Base-by-base conservation (phyloP, 805 yeast genomes). In the Saccharomycopsis vini region DNA sequence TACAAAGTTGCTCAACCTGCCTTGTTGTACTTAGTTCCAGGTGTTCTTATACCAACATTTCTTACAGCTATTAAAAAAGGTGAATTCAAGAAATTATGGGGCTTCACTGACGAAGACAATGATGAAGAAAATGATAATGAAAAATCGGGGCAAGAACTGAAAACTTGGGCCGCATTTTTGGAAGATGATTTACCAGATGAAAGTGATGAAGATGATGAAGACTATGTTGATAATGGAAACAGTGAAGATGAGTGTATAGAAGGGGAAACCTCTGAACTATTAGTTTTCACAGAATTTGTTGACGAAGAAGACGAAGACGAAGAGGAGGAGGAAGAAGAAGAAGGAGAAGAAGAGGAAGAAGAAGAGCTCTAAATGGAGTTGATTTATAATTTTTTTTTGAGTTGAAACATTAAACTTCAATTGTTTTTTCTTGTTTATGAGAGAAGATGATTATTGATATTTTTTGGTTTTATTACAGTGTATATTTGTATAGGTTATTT, bases 1-100 rank as follows among this genome's bases (percentile, higher is more conserved):
- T 72, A 53, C 48, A 52, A 67, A 1, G 56, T 54, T 9, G 85
- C 78, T 1, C 88, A 80, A 58, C 88, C 88, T 1, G 87, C 87
- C 0, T 60, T 81, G 49, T 55, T 81, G 16, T 81, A 79, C 54
- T 57, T 81, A 21, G 77, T 77, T 3, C 88, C 88, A 3, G 53
- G 62, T 3, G 36, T 71, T 23, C 28, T 66, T 0, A 6, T 63
- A 0, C 59, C 69, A 0, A 63, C 68, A 1, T n/a, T 59, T 0
- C 30, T 54, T 0, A 51, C 61, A 0, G 74, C 75, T 0, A 39
- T 52, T n/a, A n/a, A 43, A 3, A 58, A 59, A 21, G 71, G 71
- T 1, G 82, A 78, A 22, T 50, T 71, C 18, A 50, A 40, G 0
- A 47, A 55, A 18, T 42, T 76, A 9, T 72, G 71, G 72, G 47